Conservation (phyloP, 2,329 filamentous ascomycete species). For the Bipolaris bicolor region DNA sequence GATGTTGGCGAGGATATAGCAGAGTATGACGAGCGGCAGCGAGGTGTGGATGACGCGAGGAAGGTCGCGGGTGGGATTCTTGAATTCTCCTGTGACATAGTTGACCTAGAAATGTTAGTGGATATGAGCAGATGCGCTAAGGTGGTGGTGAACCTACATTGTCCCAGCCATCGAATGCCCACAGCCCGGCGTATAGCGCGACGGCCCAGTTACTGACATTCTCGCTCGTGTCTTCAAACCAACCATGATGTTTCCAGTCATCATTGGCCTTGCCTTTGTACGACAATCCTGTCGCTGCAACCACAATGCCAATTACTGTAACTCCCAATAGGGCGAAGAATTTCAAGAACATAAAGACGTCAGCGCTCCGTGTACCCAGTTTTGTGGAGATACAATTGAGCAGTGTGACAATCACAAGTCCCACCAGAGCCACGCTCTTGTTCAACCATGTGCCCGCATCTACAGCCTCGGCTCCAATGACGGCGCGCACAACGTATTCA, state of each 20-base stretch:
- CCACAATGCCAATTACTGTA: slow-evolving; percentile 85
- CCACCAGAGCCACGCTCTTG: slow-evolving; percentile 82
- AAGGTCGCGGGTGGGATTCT: slow-evolving; percentile 86
- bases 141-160: slow-evolving; percentile 68
- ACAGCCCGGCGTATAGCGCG: slow-evolving; percentile 91
- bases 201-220: slow-evolving; percentile 89
- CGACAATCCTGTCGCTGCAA: slow-evolving; percentile 84
- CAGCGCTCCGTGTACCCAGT: slow-evolving; percentile 83
- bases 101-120: slow-evolving; percentile 70
- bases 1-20: slow-evolving; percentile 88
- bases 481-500: slow-evolving; percentile 90
- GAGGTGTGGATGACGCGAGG: slow-evolving; percentile 95
- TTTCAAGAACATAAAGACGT: slow-evolving; percentile 96
- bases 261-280: slow-evolving; percentile 74
- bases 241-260: slow-evolving; percentile 85
- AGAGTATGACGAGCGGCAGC: slow-evolving; percentile 90
- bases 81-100: slow-evolving; percentile 96
- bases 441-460: slow-evolving; percentile 85
- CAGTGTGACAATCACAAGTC: slow-evolving; percentile 76
- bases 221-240: slow-evolving; percentile 85
- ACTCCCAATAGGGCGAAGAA: slow-evolving; percentile 88
- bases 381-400: slow-evolving; percentile 92
- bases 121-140: not conserved
- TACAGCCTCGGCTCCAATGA: slow-evolving; percentile 84
- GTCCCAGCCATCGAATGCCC: slow-evolving; percentile 99